Evolutionary conservation across 352 stramenopile species (phyloP).

Genomic region (Globisporangium radiosum): DNA sequence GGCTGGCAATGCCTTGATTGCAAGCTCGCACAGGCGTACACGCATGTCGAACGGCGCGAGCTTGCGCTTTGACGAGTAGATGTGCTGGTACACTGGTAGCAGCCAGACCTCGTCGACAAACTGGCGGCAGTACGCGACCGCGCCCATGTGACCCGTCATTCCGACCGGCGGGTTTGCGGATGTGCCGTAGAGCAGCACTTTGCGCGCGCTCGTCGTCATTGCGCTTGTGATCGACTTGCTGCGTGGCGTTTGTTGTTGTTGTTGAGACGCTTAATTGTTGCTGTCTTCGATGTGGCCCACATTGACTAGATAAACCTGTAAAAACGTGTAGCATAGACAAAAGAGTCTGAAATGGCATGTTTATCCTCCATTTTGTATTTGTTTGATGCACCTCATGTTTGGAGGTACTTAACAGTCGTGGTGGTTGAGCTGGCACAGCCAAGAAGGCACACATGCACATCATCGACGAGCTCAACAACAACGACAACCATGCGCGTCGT

Average conservation of each 20-base stretch:
- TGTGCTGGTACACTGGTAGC: slow-evolving; percentile 87
- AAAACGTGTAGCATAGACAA: no score
- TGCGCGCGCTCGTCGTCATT: slow-evolving; percentile 7
- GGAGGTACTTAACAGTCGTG: no score
- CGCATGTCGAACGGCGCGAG: slow-evolving; percentile 74
- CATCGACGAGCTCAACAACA: no score
- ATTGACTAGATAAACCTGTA: no score
- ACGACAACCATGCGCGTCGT: slow-evolving; percentile 54
- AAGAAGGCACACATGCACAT: background rate
- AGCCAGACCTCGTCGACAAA: slow-evolving; percentile 86
- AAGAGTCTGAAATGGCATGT: no score
- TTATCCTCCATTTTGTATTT: no score
- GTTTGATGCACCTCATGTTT: no score
- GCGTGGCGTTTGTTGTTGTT: background rate
- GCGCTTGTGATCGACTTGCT: background rate
- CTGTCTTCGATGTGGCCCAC: no score
- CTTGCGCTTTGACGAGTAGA: slow-evolving; percentile 72
- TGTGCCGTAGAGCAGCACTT: slow-evolving; percentile 79
- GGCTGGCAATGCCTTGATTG: slow-evolving; percentile 25
- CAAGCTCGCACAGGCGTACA: slow-evolving; percentile 65
- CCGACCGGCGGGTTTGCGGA: slow-evolving; percentile 83
- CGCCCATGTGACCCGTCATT: slow-evolving; percentile 67
- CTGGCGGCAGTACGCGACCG: slow-evolving; percentile 49
- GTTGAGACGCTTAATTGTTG: background rate
- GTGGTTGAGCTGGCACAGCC: no score